Evolutionary conservation across 139 green algal species (phyloP).

Genomic region (Volvox reticuliferus): DNA sequence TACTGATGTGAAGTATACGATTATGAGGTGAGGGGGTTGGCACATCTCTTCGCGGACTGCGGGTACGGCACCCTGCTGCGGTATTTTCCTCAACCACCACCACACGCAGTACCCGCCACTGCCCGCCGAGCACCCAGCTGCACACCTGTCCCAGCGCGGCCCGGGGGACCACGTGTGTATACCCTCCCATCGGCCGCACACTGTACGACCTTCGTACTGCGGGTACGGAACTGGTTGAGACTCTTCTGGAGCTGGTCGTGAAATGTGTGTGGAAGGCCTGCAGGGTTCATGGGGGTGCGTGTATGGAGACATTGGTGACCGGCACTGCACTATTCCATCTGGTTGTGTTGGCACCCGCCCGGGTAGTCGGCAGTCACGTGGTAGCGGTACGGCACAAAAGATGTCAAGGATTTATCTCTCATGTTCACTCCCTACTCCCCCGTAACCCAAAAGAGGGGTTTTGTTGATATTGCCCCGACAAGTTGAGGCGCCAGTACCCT

Average conservation of each 20-base stretch:
- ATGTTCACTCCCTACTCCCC: neutral
- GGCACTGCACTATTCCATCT: neutral
- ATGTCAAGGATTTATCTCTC: neutral
- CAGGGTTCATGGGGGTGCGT: conserved; percentile 14
- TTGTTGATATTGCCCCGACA: neutral
- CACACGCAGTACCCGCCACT: neutral
- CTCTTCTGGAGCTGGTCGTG: neutral
- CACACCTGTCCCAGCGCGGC: neutral
- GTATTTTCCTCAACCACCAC: neutral
- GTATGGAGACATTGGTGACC: neutral
- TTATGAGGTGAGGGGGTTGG: no score
- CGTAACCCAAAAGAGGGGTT: neutral
- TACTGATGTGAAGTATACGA: no score
- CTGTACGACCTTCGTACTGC: neutral
- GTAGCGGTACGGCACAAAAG: neutral
- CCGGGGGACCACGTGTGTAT: conserved; percentile 1
- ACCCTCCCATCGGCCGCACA: neutral
- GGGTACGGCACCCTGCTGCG: neutral
- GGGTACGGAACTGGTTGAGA: neutral
- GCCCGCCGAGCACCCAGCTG: neutral
- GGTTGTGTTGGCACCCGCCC: neutral
- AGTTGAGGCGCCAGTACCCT: neutral
- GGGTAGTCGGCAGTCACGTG: neutral
- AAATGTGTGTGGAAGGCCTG: conserved; percentile 48
- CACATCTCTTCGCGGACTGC: no score